Conservation (phyloP, 495 filamentous ascomycete genomes). For the Neurospora sp. region DNA sequence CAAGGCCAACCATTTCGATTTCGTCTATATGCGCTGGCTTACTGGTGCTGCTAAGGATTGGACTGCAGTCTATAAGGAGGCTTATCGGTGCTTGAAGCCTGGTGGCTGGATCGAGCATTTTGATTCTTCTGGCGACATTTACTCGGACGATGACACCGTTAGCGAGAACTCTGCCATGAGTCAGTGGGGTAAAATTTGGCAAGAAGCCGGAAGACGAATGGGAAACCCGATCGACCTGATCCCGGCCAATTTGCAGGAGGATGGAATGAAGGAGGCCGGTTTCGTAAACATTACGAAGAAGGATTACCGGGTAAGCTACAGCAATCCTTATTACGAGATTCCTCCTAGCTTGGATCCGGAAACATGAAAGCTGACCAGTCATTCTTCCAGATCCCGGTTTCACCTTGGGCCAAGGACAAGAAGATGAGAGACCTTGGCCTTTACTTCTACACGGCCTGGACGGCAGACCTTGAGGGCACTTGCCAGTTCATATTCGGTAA, state of each 20-base stretch:
- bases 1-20: slow-evolving; percentile 37
- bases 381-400: not conserved
- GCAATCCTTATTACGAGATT: not conserved
- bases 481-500: slow-evolving; percentile 18
- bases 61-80: slow-evolving; percentile 28
- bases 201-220: slow-evolving; percentile 13
- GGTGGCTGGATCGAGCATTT: slow-evolving; percentile 23
- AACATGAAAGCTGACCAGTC: not conserved
- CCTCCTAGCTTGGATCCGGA: not conserved
- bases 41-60: slow-evolving; percentile 42
- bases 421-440: not conserved
- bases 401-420: not conserved
- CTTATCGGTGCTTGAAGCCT: slow-evolving; percentile 23
- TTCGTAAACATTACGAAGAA: slow-evolving; percentile 7
- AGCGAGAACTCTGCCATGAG: slow-evolving; percentile 1
- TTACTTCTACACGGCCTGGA: not conserved
- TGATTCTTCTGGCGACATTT: not conserved
- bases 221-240: slow-evolving; percentile 11
- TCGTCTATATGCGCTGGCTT: slow-evolving; percentile 45
- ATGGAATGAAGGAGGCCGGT: slow-evolving; percentile 15
- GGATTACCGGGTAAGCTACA: not conserved
- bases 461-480: not conserved
- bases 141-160: not conserved
- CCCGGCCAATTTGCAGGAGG: slow-evolving; percentile 8
- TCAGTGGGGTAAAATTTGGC: slow-evolving; percentile 16